These are phyloP conservation scores for Russula emetica DNA, from an alignment of 768 basidiomycete species.

Conservation along the genomic window DNA sequence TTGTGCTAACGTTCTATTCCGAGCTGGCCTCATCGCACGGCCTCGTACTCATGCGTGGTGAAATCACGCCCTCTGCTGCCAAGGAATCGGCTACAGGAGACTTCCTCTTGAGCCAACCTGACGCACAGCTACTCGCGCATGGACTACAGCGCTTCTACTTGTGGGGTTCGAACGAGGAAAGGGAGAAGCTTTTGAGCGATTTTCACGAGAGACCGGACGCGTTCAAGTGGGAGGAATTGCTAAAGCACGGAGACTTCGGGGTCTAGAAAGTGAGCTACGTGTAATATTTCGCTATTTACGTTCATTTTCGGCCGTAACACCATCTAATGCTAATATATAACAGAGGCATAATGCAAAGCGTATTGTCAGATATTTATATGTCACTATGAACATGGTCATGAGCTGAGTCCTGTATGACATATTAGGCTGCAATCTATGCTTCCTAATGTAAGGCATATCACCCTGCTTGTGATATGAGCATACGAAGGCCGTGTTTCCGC, in stretches of 20 bases:
- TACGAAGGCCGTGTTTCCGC: background rate
- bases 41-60: slow-evolving; percentile 83
- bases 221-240: slow-evolving; percentile 79
- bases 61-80: slow-evolving; percentile 69
- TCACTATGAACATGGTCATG: background rate
- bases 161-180: slow-evolving; percentile 46
- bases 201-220: slow-evolving; percentile 77
- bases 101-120: slow-evolving; percentile 68
- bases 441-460: background rate
- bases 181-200: slow-evolving; percentile 50
- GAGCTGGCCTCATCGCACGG: slow-evolving; percentile 79
- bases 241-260: slow-evolving; percentile 43
- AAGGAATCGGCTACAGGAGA: slow-evolving; percentile 35
- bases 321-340: background rate
- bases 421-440: background rate
- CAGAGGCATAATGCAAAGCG: background rate
- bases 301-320: background rate
- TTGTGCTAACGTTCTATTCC: slow-evolving; percentile 88
- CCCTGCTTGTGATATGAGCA: background rate
- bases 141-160: slow-evolving; percentile 84
- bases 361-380: background rate
- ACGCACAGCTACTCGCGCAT: slow-evolving; percentile 79
- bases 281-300: background rate
- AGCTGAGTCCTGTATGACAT: background rate
- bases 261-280: background rate